phyloP scores from a whole-genome alignment of 352 stramenopile species.

The Blastocystis sp. region DNA sequence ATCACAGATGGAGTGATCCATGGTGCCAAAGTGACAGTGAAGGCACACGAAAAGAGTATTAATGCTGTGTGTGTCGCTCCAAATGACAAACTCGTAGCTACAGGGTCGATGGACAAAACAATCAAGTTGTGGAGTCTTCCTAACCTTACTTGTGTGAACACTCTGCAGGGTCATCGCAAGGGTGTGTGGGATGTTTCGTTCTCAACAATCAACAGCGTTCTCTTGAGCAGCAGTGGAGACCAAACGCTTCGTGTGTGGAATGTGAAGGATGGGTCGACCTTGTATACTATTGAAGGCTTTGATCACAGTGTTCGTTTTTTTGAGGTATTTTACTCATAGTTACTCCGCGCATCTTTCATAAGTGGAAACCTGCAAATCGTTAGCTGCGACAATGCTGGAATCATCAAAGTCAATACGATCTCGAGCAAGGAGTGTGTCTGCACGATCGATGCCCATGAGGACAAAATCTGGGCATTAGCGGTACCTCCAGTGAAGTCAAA shows the following conservation, averaged over 20 bases:
- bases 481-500: conserved; percentile 74
- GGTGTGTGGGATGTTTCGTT: conserved; percentile 94
- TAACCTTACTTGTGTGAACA: conserved; percentile 79
- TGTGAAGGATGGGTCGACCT: conserved; percentile 84
- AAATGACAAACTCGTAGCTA: conserved; percentile 92
- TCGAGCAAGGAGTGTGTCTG: conserved; percentile 91
- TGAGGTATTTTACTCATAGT: conserved; percentile 59
- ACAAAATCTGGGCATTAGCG: conserved; percentile 93
- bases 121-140: conserved; percentile 89
- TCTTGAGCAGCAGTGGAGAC: conserved; percentile 89
- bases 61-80: conserved; percentile 87
- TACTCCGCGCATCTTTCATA: conserved; percentile 80
- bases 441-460: conserved; percentile 89
- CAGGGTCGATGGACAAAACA: conserved; percentile 91
- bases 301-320: conserved; percentile 69
- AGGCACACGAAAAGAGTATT: conserved; percentile 90
- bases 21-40: conserved; percentile 72
- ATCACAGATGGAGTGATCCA: conserved; percentile 69
- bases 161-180: conserved; percentile 89
- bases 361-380: conserved; percentile 84
- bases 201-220: conserved; percentile 85
- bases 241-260: conserved; percentile 94
- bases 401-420: conserved; percentile 96
- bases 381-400: conserved; percentile 86
- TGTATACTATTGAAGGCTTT: conserved; percentile 90